phyloP scores from a whole-genome alignment of 805 yeast species.

The Cyberlindnera suaveolens region DNA sequence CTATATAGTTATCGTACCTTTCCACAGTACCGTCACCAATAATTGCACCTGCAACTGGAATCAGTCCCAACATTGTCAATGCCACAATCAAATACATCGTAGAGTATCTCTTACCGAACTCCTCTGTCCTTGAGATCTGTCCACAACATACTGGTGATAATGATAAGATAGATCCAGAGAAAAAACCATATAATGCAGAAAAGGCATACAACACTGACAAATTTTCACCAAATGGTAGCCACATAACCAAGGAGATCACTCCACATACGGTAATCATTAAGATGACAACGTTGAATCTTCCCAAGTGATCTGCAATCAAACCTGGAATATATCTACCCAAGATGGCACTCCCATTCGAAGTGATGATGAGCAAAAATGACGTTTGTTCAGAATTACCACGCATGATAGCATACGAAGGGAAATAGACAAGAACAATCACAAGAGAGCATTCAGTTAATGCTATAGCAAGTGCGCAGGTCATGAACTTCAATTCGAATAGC shows the following conservation, averaged over 20 bases:
- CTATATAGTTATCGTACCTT: slow-evolving; percentile 12
- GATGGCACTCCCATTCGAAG: slow-evolving; percentile 35
- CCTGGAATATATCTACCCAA: slow-evolving; percentile 40
- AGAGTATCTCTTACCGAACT: slow-evolving; percentile 49
- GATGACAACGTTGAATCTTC: slow-evolving; percentile 50
- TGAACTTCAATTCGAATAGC: slow-evolving; percentile 39
- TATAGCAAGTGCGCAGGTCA: slow-evolving; percentile 38
- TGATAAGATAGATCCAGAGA: slow-evolving; percentile 48
- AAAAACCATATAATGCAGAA: slow-evolving; percentile 43
- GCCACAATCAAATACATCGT: slow-evolving; percentile 55
- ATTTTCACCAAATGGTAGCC: slow-evolving; percentile 35
- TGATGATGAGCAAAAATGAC: slow-evolving; percentile 39
- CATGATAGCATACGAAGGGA: slow-evolving; percentile 44
- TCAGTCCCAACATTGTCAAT: slow-evolving; percentile 40
- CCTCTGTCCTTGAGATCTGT: slow-evolving; percentile 46
- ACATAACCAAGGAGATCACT: slow-evolving; percentile 31
- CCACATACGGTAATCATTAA: slow-evolving; percentile 27
- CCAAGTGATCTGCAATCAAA: slow-evolving; percentile 37
- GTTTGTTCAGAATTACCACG: slow-evolving; percentile 35
- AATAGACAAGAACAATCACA: slow-evolving; percentile 40
- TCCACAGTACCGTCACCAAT: slow-evolving; percentile 26
- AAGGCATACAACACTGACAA: slow-evolving; percentile 34
- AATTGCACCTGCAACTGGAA: slow-evolving; percentile 46
- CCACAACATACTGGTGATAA: slow-evolving; percentile 55
- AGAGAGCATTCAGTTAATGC: slow-evolving; percentile 42